Percentiles rank a stretch among this genome's conserved stretches.
Evolutionary conservation across 345 rosid genomes (phyloP).

Genomic region (Aegle marmelos): DNA sequence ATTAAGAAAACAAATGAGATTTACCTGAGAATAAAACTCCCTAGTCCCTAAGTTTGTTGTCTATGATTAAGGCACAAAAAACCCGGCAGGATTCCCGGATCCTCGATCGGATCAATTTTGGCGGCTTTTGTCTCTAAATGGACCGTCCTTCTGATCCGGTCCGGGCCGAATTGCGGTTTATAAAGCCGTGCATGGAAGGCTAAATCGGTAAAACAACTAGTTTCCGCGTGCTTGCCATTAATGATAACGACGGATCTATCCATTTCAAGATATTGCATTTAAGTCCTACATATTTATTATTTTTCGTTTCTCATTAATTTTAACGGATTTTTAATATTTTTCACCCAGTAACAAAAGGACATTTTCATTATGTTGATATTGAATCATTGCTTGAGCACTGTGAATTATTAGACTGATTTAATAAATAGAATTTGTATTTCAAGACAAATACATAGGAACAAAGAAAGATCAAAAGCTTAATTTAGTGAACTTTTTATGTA

Average conservation of each 20-base stretch:
- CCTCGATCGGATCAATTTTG: conserved; percentile 14
- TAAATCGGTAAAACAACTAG: conserved; percentile 31
- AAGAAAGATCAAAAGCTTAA: neutral
- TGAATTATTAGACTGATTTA: neutral
- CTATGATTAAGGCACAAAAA: neutral
- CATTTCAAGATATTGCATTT: conserved; percentile 20
- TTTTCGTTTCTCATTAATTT: neutral
- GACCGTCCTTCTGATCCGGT: neutral
- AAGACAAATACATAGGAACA: neutral
- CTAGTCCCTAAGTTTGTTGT: neutral
- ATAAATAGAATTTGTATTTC: neutral
- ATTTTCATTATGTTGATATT: neutral
- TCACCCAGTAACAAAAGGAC: neutral
- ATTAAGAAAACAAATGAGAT: neutral
- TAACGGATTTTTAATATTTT: neutral
- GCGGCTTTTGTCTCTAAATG: neutral
- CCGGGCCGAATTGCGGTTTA: conserved; percentile 21
- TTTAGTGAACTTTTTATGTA: too few species aligned
- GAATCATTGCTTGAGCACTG: neutral
- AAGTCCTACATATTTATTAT: conserved; percentile 8
- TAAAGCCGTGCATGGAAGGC: neutral
- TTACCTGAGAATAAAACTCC: neutral
- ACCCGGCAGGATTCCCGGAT: conserved; percentile 15
- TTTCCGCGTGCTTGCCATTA: conserved; percentile 56
- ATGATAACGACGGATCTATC: conserved; percentile 41